A percentile compares a stretch with the other conserved stretches of the same genome.
These are phyloP conservation scores for Botrytis squamosa DNA, from an alignment of 2,329 filamentous ascomycete genomes.

Conservation along the genomic window DNA sequence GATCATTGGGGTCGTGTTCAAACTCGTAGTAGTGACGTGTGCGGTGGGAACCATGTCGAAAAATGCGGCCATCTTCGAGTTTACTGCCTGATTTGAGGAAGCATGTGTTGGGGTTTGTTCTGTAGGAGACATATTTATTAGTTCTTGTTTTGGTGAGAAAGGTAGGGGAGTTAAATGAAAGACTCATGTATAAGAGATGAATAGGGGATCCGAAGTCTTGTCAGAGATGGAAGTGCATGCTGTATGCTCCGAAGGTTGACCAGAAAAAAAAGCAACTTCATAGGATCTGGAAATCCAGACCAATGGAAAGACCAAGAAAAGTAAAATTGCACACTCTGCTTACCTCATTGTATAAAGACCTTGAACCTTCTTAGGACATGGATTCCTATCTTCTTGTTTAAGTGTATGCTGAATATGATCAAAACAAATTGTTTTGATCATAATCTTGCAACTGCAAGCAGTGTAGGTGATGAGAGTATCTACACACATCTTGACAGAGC, in stretches of 20 bases:
- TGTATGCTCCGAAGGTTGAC: not conserved
- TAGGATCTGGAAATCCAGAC: not conserved
- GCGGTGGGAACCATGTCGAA: not conserved
- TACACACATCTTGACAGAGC: not conserved
- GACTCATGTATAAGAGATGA: not conserved
- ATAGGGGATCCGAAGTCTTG: not conserved
- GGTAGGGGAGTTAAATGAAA: not conserved
- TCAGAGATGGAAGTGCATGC: not conserved
- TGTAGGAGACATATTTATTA: not conserved
- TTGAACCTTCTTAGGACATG: not conserved
- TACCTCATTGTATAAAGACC: not conserved
- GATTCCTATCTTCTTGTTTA: not conserved
- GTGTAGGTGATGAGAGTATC: not conserved
- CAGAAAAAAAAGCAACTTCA: not conserved
- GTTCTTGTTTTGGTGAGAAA: not conserved
- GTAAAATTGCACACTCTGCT: not conserved
- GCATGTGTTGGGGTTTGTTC: not conserved
- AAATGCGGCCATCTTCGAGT: not conserved
- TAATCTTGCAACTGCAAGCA: not conserved
- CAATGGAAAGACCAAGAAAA: not conserved
- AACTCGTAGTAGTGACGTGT: not conserved
- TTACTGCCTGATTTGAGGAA: not conserved
- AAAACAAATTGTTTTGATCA: slow-evolving; percentile 9
- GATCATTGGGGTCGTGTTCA: not conserved
- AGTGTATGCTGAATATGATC: slow-evolving; percentile 1